phyloP scores from a whole-genome alignment of 2,329 filamentous ascomycete species.

The Cercospora brassicicola region DNA sequence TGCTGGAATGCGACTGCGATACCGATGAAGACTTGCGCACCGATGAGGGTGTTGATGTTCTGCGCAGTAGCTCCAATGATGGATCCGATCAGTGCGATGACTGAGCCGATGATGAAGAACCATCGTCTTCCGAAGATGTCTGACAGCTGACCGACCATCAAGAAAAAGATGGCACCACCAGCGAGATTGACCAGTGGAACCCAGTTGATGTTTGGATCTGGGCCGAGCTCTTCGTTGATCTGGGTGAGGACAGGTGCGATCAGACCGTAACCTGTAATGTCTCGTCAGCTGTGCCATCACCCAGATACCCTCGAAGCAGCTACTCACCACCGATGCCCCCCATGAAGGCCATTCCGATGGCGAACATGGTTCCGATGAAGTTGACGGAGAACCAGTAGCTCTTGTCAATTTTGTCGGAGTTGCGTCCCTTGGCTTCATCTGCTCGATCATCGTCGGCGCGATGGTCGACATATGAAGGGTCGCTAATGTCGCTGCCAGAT shows the following conservation, averaged over 20 bases:
- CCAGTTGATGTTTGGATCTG: conserved; percentile 43
- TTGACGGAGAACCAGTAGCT: conserved; percentile 32
- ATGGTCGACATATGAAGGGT: conserved; percentile 25
- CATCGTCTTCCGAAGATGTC: conserved; percentile 43
- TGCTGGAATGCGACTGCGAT: conserved; percentile 43
- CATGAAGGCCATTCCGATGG: conserved; percentile 32
- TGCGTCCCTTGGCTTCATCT: conserved; percentile 29
- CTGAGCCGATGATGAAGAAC: conserved; percentile 41
- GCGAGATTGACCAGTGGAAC: conserved; percentile 40
- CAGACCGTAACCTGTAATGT: conserved; percentile 27
- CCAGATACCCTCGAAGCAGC: background rate
- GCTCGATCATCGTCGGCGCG: conserved; percentile 30
- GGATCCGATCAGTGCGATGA: conserved; percentile 39
- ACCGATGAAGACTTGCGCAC: conserved; percentile 39
- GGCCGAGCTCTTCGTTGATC: conserved; percentile 44
- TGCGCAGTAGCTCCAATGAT: conserved; percentile 39
- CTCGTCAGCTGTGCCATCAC: background rate
- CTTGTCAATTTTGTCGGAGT: conserved; percentile 28
- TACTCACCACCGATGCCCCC: conserved; percentile 32
- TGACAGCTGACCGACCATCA: conserved; percentile 41
- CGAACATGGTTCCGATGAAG: conserved; percentile 31
- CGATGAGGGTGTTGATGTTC: conserved; percentile 33
- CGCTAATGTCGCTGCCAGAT: conserved; percentile 8
- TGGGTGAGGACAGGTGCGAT: conserved; percentile 29
- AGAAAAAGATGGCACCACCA: conserved; percentile 41